These are phyloP conservation scores for Dothiorella sarmentorum DNA, from an alignment of 2,329 filamentous ascomycete genomes.

Conservation along the genomic window DNA sequence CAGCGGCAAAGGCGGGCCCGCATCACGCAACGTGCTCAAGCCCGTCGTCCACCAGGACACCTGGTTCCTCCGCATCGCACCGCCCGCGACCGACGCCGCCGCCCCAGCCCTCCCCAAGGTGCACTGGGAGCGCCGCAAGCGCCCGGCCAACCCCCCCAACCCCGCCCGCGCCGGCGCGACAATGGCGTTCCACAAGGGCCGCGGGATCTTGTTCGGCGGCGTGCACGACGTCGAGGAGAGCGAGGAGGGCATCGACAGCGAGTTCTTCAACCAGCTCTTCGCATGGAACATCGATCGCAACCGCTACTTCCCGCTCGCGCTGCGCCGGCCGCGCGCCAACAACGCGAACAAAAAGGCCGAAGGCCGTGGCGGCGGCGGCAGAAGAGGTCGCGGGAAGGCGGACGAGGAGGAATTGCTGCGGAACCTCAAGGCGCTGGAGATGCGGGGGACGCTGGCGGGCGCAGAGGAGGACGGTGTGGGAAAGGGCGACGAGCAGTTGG, in stretches of 20 bases:
- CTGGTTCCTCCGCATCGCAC: slow-evolving; percentile 82
- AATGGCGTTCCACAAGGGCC: slow-evolving; percentile 90
- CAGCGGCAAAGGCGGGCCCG: slow-evolving; percentile 45
- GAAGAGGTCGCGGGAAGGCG: slow-evolving; percentile 75
- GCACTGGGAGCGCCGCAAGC: slow-evolving; percentile 90
- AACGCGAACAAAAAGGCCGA: slow-evolving; percentile 59
- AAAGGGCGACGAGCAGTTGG: slow-evolving; percentile 30
- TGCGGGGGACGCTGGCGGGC: slow-evolving; percentile 61
- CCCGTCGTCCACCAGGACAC: slow-evolving; percentile 93
- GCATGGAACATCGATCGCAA: slow-evolving; percentile 96
- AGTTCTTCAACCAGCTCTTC: slow-evolving; percentile 91
- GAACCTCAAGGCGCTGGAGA: slow-evolving; percentile 82
- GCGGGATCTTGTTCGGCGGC: slow-evolving; percentile 89
- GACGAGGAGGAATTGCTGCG: slow-evolving; percentile 87
- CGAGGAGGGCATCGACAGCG: slow-evolving; percentile 92
- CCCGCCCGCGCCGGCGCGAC: slow-evolving; percentile 83
- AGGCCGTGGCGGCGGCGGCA: slow-evolving; percentile 52
- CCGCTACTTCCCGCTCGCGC: slow-evolving; percentile 78
- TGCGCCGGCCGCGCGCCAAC: slow-evolving; percentile 69
- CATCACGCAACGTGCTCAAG: slow-evolving; percentile 70
- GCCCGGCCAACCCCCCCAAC: slow-evolving; percentile 81
- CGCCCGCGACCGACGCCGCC: slow-evolving; percentile 64
- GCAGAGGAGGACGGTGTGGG: slow-evolving; percentile 31
- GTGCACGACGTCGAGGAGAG: slow-evolving; percentile 90
- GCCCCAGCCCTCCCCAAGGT: slow-evolving; percentile 66